phyloP scores from a whole-genome alignment of 2,329 filamentous ascomycete genomes.

The Exophiala lecanii-corni region DNA sequence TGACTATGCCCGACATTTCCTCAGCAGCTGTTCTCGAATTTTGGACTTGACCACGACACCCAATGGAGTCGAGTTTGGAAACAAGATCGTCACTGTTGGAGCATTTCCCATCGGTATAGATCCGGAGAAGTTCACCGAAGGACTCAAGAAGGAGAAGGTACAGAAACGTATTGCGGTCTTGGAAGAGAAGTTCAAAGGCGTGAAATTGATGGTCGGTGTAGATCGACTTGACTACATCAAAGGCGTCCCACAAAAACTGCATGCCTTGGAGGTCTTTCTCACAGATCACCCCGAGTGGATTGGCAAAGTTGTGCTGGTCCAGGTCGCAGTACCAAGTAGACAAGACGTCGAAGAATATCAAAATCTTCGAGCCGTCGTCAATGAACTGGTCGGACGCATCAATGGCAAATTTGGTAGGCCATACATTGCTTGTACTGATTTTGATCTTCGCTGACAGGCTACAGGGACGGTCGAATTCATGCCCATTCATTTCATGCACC shows the following conservation, averaged over 20 bases:
- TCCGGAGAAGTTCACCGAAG: slow-evolving; percentile 91
- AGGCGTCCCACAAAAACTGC: slow-evolving; percentile 94
- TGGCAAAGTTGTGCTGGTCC: slow-evolving; percentile 91
- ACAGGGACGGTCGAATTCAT: slow-evolving; percentile 89
- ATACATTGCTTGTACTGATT: not conserved
- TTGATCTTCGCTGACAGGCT: slow-evolving; percentile 14
- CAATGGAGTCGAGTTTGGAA: slow-evolving; percentile 86
- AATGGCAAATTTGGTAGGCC: slow-evolving; percentile 79
- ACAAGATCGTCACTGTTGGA: slow-evolving; percentile 82
- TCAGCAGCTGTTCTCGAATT: slow-evolving; percentile 94
- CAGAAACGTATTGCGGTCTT: slow-evolving; percentile 81
- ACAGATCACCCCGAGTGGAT: slow-evolving; percentile 98
- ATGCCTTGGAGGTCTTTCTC: slow-evolving; percentile 92
- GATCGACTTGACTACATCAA: slow-evolving; percentile 99
- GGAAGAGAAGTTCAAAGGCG: slow-evolving; percentile 86
- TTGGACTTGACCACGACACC: slow-evolving; percentile 70
- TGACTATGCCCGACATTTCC: slow-evolving; percentile 96
- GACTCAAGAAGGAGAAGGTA: slow-evolving; percentile 77
- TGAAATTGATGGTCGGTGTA: slow-evolving; percentile 94
- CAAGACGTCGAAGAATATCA: slow-evolving; percentile 98
- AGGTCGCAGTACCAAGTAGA: slow-evolving; percentile 89
- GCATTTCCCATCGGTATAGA: slow-evolving; percentile 98
- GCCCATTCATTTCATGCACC: slow-evolving; percentile 98
- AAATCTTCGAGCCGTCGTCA: slow-evolving; percentile 89
- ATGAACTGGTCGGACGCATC: slow-evolving; percentile 93